Percentiles rank a stretch among this genome's conserved stretches.
These are phyloP conservation scores for Plasmodium falciparum DNA, from an alignment of 169 alveolate species.

Conservation along the genomic window DNA sequence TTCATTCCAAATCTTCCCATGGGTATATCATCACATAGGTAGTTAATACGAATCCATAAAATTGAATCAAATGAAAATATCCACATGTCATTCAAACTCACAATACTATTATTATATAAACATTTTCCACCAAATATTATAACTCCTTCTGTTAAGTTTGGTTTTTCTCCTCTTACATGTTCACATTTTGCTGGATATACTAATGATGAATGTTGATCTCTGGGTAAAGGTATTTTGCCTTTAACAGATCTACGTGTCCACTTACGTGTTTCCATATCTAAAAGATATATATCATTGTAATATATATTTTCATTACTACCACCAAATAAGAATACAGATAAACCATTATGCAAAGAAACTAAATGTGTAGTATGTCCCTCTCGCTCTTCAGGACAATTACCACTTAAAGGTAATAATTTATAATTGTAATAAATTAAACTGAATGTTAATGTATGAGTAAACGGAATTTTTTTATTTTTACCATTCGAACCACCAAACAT, in stretches of 20 bases:
- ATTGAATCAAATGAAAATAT: slow-evolving; percentile 84
- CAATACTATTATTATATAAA: slow-evolving; percentile 79
- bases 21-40: slow-evolving; percentile 85
- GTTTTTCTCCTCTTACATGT: slow-evolving; percentile 80
- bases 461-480: slow-evolving; percentile 83
- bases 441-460: slow-evolving; percentile 86
- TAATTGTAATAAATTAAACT: slow-evolving; percentile 88
- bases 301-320: slow-evolving; percentile 87
- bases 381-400: slow-evolving; percentile 88
- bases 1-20: slow-evolving; percentile 91
- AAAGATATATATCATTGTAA: slow-evolving; percentile 87
- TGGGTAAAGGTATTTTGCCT: slow-evolving; percentile 88
- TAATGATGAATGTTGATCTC: slow-evolving; percentile 90
- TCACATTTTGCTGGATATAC: slow-evolving; percentile 91
- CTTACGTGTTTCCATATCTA: slow-evolving; percentile 88
- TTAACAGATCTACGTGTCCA: slow-evolving; percentile 79
- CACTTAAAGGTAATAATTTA: slow-evolving; percentile 85
- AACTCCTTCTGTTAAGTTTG: slow-evolving; percentile 74
- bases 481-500: slow-evolving; percentile 90
- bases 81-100: slow-evolving; percentile 92
- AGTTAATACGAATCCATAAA: slow-evolving; percentile 90
- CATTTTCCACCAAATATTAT: slow-evolving; percentile 76
- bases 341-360: slow-evolving; percentile 82
- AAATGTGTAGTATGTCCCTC: slow-evolving; percentile 90
- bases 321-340: slow-evolving; percentile 88